Conservation (phyloP, 495 filamentous ascomycete genomes). For the Lineolata rhizophorae region DNA sequence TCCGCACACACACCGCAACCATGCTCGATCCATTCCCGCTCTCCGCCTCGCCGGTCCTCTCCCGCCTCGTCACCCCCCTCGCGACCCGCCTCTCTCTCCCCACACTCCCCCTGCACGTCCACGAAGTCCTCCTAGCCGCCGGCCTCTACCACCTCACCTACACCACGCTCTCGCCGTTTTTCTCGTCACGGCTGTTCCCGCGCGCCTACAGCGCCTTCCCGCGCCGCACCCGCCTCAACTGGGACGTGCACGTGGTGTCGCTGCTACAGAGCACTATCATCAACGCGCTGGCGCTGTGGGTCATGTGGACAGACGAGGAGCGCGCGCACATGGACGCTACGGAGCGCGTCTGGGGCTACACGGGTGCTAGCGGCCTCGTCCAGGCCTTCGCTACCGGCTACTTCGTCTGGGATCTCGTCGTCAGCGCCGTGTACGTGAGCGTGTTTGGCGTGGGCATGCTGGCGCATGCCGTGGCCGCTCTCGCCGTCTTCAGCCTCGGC, state of each 20-base stretch:
- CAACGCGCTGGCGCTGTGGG: constrained; percentile 55
- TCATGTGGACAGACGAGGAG: constrained; percentile 62
- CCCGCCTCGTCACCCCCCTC: constrained; percentile 30
- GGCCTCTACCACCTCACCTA: constrained; percentile 57
- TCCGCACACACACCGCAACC: constrained; percentile 4
- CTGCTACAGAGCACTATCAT: constrained; percentile 72
- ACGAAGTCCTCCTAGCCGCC: constrained; percentile 64
- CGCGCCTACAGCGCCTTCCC: constrained; percentile 43
- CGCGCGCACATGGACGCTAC: constrained; percentile 36
- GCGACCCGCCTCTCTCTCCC: constrained; percentile 37
- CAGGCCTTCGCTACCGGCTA: constrained; percentile 80
- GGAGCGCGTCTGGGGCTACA: constrained; percentile 81
- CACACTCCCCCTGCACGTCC: constrained; percentile 63
- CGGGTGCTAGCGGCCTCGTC: constrained; percentile 57
- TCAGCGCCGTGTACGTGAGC: constrained; percentile 46
- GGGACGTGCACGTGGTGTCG: constrained; percentile 92
- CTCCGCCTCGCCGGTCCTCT: constrained; percentile 27
- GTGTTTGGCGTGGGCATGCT: constrained; percentile 80
- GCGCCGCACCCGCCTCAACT: constrained; percentile 57
- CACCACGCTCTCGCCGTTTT: constrained; percentile 44
- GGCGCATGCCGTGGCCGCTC: constrained; percentile 69
- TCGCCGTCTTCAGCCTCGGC: constrained; percentile 72
- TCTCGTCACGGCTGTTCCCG: constrained; percentile 54
- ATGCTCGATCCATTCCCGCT: constrained; percentile 58
- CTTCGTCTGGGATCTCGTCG: constrained; percentile 76